Conservation (phyloP, 768 basidiomycete genomes). For the Butyriboletus loyo region DNA sequence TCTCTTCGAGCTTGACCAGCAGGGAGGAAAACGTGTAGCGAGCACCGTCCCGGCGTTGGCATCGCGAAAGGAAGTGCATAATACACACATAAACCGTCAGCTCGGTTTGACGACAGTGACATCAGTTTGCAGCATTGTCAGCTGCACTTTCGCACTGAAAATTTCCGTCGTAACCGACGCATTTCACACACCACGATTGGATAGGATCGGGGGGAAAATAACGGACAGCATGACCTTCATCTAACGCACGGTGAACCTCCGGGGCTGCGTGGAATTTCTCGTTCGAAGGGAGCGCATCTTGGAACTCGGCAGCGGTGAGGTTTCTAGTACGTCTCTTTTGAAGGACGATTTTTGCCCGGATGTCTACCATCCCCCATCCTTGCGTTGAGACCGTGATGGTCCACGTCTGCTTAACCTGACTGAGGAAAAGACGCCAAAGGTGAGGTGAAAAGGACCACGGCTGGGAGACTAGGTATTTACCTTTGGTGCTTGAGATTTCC, state of each 20-base stretch:
- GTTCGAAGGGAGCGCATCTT: not conserved
- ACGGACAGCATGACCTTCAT: slow-evolving; percentile 13
- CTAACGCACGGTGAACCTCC: slow-evolving; percentile 16
- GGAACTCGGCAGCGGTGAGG: slow-evolving; percentile 9
- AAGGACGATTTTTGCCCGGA: slow-evolving; percentile 19
- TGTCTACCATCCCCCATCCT: slow-evolving; percentile 1
- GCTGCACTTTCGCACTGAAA: slow-evolving; percentile 18
- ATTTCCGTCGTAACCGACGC: slow-evolving; percentile 20
- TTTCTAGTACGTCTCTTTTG: slow-evolving; percentile 12
- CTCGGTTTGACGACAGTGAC: not conserved
- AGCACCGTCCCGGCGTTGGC: not conserved
- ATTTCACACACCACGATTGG: slow-evolving; percentile 15
- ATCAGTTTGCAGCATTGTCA: slow-evolving; percentile 6
- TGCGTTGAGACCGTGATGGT: slow-evolving; percentile 12
- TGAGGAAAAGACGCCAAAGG: not conserved
- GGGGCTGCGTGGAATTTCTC: slow-evolving; percentile 13
- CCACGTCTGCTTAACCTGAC: slow-evolving; percentile 24
- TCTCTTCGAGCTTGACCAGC: not conserved
- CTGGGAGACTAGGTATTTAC: not conserved
- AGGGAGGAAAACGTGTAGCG: not conserved
- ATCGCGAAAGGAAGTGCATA: not conserved
- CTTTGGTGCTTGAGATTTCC: slow-evolving; percentile 16
- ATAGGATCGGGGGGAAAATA: not conserved
- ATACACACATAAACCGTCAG: not conserved
- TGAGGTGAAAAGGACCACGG: not conserved